Conservation (phyloP, 305 asterid species). For the Withania somnifera region DNA sequence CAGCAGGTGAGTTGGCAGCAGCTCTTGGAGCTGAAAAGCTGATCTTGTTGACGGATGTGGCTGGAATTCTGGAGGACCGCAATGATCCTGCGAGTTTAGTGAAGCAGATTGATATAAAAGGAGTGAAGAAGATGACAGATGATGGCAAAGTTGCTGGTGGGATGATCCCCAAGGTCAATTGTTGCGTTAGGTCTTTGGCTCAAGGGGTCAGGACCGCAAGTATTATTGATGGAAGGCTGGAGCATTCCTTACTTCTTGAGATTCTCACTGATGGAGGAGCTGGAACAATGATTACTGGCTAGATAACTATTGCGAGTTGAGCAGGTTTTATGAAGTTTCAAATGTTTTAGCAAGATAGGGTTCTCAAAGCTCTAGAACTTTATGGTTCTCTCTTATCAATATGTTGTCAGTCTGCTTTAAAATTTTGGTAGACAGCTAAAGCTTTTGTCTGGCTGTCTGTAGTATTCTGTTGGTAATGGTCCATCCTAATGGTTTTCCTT, state of each 20-base stretch:
- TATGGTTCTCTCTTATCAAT: background rate
- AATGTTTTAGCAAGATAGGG: background rate
- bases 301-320: background rate
- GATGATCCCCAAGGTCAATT: slow-evolving; percentile 82
- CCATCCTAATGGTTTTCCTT: background rate
- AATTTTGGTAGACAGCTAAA: background rate
- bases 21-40: slow-evolving; percentile 77
- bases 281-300: slow-evolving; percentile 91
- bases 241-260: slow-evolving; percentile 80
- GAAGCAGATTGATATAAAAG: slow-evolving; percentile 67
- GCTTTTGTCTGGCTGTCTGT: background rate
- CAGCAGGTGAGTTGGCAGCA: slow-evolving; percentile 78
- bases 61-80: slow-evolving; percentile 53
- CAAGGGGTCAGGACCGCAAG: slow-evolving; percentile 83
- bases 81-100: slow-evolving; percentile 58
- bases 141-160: slow-evolving; percentile 71
- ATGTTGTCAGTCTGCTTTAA: background rate
- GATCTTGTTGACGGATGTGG: slow-evolving; percentile 70
- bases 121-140: slow-evolving; percentile 62
- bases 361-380: background rate
- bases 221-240: slow-evolving; percentile 73
- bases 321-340: background rate
- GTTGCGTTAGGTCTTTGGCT: slow-evolving; percentile 68
- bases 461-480: background rate
- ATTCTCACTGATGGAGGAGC: slow-evolving; percentile 78